Conservation (phyloP, 768 basidiomycete genomes). For the Hypholoma sublateritium region DNA sequence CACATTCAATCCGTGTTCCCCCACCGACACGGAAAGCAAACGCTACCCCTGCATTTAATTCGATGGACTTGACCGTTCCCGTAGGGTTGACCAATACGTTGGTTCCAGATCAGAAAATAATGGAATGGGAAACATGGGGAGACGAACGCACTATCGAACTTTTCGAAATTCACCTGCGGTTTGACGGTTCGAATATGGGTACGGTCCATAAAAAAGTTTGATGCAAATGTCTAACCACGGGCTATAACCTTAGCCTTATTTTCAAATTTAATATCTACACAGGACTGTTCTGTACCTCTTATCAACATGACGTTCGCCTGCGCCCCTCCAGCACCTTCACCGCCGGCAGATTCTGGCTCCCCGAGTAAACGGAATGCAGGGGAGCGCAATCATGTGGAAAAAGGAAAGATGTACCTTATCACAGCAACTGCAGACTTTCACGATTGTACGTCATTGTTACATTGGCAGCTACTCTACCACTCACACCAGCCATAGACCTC, state of each 20-base stretch:
- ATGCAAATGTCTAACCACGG: not conserved
- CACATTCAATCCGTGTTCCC: constrained; percentile 52
- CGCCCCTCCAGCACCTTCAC: constrained; percentile 28
- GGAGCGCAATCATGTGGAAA: constrained; percentile 14
- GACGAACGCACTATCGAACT: constrained; percentile 63
- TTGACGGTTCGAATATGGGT: constrained; percentile 47
- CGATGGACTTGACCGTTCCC: constrained; percentile 43
- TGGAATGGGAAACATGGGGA: constrained; percentile 55
- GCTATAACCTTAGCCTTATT: not conserved
- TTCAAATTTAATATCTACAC: constrained; percentile 4
- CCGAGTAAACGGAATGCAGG: constrained; percentile 13
- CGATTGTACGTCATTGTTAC: constrained; percentile 45
- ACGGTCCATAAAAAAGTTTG: not conserved
- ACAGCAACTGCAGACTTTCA: constrained; percentile 58
- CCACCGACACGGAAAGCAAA: constrained; percentile 28
- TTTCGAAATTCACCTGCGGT: constrained; percentile 55
- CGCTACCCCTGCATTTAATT: constrained; percentile 27
- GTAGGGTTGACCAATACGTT: constrained; percentile 28
- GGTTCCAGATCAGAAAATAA: constrained; percentile 25
- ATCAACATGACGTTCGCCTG: constrained; percentile 45
- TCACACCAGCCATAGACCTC: constrained; percentile 23
- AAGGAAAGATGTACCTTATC: constrained; percentile 43
- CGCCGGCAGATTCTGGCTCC: constrained; percentile 20
- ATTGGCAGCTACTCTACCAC: not conserved
- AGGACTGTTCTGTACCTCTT: constrained; percentile 11